Percentiles rank a stretch among this genome's conserved stretches.
Conservation (phyloP, 2,329 filamentous ascomycete species). For the Trichoderma aggressivum region DNA sequence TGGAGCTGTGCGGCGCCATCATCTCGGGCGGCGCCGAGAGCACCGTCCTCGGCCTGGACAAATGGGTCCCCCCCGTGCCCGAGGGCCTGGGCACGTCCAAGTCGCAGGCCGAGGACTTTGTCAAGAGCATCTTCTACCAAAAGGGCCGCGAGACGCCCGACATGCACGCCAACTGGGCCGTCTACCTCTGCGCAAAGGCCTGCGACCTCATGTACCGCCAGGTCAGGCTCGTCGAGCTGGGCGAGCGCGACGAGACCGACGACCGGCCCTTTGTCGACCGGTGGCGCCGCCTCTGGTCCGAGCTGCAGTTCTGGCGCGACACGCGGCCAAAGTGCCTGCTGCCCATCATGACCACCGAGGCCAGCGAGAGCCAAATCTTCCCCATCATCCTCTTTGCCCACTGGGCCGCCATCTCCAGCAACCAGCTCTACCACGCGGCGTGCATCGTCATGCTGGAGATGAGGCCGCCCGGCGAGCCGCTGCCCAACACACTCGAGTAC, state of each 20-base stretch:
- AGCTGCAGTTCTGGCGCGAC: slow-evolving; percentile 45
- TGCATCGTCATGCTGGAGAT: slow-evolving; percentile 40
- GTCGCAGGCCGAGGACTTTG: slow-evolving; percentile 28
- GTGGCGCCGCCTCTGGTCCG: slow-evolving; percentile 45
- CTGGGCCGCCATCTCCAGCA: slow-evolving; percentile 49
- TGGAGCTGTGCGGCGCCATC: slow-evolving; percentile 54
- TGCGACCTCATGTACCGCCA: slow-evolving; percentile 42
- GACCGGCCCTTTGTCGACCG: slow-evolving; percentile 36
- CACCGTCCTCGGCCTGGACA: slow-evolving; percentile 46
- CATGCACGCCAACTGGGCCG: slow-evolving; percentile 53
- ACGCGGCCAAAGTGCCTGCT: slow-evolving; percentile 40
- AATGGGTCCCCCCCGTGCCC: slow-evolving; percentile 41
- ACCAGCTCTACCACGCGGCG: slow-evolving; percentile 51
- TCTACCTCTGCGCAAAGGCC: slow-evolving; percentile 49
- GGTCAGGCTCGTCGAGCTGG: slow-evolving; percentile 38
- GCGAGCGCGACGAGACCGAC: slow-evolving; percentile 39
- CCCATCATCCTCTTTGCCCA: slow-evolving; percentile 47
- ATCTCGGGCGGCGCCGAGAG: slow-evolving; percentile 48
- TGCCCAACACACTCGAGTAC: slow-evolving; percentile 18
- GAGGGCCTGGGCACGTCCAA: slow-evolving; percentile 17
- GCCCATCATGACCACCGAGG: slow-evolving; percentile 26
- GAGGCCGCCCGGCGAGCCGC: slow-evolving; percentile 31
- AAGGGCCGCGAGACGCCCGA: slow-evolving; percentile 37
- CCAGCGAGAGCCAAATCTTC: slow-evolving; percentile 36
- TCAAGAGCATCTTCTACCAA: slow-evolving; percentile 27